Evolutionary conservation across 441 rosid species (phyloP).

Genomic region (Viola pubescens): DNA sequence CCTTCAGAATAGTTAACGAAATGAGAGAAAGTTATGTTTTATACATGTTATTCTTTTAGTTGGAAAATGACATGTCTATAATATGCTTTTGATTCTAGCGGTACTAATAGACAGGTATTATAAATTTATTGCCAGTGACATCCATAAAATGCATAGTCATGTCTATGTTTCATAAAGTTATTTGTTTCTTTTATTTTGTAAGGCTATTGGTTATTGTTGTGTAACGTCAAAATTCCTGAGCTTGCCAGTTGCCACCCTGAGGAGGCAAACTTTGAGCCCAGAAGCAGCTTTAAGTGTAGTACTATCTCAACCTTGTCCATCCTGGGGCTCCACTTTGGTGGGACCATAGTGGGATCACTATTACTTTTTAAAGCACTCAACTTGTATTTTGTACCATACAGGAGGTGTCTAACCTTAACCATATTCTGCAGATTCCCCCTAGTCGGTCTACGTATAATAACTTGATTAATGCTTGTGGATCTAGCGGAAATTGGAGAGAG

Average conservation of each 20-base stretch:
- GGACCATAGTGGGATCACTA: not conserved
- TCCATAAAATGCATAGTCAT: not conserved
- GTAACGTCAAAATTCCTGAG: not conserved
- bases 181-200: not conserved
- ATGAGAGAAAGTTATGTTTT: not conserved
- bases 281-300: not conserved
- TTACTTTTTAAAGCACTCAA: conserved; percentile 1
- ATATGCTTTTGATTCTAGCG: conserved; percentile 1
- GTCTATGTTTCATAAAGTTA: not conserved
- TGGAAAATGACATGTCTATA: not conserved
- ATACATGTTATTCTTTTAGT: not conserved
- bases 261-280: not conserved
- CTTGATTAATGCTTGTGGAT: conserved; percentile 89
- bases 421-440: conserved; percentile 68
- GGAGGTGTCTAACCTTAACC: conserved; percentile 16
- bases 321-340: not conserved
- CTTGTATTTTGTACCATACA: not conserved
- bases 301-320: not conserved
- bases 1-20: not conserved
- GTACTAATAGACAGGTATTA: not conserved
- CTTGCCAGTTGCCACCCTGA: not conserved
- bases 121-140: not conserved
- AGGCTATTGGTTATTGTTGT: too few relatives aligned
- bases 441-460: conserved; percentile 80
- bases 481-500: conserved; percentile 94